Conservation (phyloP, 2,329 filamentous ascomycete genomes). For the Phialocephala subalpina region DNA sequence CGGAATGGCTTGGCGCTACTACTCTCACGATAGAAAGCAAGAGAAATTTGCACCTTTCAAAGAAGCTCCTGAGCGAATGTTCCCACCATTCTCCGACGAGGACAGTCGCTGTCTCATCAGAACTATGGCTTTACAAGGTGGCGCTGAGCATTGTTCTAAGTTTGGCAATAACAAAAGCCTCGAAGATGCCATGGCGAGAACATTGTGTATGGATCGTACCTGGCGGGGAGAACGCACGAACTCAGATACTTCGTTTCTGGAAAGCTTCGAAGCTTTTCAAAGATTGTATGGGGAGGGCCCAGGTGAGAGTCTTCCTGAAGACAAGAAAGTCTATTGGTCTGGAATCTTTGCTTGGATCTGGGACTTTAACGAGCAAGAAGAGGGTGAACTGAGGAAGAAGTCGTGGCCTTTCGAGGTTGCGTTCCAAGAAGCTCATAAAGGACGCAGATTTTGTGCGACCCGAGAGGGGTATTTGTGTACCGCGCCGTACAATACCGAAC, state of each 20-base stretch:
- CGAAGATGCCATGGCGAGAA: no score
- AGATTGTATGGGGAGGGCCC: no score
- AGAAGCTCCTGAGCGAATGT: no score
- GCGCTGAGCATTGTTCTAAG: no score
- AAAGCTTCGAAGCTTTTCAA: conserved; percentile 9
- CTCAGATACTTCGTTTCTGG: conserved; percentile 2
- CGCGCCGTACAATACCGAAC: conserved; percentile 3
- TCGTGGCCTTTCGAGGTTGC: conserved; percentile 16
- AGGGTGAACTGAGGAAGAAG: neutral
- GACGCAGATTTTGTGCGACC: conserved; percentile 16
- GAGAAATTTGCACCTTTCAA: no score
- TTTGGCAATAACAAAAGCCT: no score
- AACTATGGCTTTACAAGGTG: no score
- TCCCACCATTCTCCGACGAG: no score
- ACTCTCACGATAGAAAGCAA: no score
- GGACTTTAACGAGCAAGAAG: conserved; percentile 2
- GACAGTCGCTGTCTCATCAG: no score
- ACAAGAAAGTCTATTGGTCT: conserved; percentile 7
- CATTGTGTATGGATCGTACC: no score
- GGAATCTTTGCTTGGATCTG: conserved; percentile 15
- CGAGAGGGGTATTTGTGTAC: neutral
- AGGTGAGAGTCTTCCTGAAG: neutral
- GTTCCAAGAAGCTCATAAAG: conserved; percentile 12
- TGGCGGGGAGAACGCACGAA: neutral
- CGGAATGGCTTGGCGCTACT: no score